phyloP scores from a whole-genome alignment of 83 land plant species.

The Thuja plicata region DNA sequence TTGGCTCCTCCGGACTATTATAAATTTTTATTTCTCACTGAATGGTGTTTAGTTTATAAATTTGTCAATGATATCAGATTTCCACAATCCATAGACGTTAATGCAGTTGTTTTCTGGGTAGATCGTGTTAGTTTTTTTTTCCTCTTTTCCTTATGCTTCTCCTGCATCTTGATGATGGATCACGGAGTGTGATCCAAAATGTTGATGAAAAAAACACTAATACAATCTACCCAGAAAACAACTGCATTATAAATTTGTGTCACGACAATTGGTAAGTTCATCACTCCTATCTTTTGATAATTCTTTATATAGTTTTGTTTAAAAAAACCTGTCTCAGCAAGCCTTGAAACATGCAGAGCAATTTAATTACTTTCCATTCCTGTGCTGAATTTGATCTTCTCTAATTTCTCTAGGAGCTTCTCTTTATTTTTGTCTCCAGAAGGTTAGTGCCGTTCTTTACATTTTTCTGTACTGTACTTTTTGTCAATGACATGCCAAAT shows the following conservation, averaged over 20 bases:
- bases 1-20: neutral
- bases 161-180: too few relatives aligned
- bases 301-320: neutral
- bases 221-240: too few relatives aligned
- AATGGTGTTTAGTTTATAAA: neutral
- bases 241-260: neutral
- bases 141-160: too few relatives aligned
- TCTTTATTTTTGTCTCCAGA: neutral
- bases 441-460: neutral
- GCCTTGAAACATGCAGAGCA: too few relatives aligned
- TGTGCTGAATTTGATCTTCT: neutral
- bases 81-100: too few relatives aligned
- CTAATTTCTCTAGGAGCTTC: neutral
- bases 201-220: too few relatives aligned
- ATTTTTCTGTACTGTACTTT: neutral
- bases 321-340: too few relatives aligned
- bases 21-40: neutral
- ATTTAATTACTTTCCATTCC: too few relatives aligned
- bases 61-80: too few relatives aligned
- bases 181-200: too few relatives aligned
- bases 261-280: neutral
- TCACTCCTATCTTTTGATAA: neutral
- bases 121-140: too few relatives aligned
- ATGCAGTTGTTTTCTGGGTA: too few relatives aligned
- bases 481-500: neutral